Conservation (phyloP, 2,329 filamentous ascomycete genomes). For the Daldinia sp. region DNA sequence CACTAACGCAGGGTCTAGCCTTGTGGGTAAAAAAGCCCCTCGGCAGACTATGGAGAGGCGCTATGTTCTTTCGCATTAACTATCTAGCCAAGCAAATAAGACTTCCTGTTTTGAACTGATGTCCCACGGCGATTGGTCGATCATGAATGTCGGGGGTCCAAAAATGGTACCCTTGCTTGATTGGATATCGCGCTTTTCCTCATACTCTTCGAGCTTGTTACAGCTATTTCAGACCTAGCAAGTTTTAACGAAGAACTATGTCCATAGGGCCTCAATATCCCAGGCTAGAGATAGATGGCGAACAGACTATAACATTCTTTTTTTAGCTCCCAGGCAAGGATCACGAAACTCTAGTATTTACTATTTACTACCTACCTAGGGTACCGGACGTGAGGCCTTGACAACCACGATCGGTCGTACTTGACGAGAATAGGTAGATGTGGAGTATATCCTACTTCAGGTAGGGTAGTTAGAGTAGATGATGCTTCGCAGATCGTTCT, state of each 20-base stretch:
- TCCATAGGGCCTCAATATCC: constrained; percentile 18
- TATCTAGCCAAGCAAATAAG: constrained; percentile 17
- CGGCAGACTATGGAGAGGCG: constrained; percentile 23
- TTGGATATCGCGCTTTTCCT: constrained; percentile 22
- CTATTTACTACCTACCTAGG: constrained; percentile 34
- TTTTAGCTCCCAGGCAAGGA: constrained; percentile 41
- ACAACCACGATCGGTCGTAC: constrained; percentile 33
- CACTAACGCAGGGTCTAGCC: constrained; percentile 26
- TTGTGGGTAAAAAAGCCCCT: constrained; percentile 25
- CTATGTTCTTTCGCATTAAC: constrained; percentile 16
- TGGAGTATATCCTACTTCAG: constrained; percentile 24
- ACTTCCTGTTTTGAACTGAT: constrained; percentile 30
- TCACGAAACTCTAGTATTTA: constrained; percentile 43
- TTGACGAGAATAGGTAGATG: constrained; percentile 30
- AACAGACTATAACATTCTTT: constrained; percentile 36
- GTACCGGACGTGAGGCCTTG: constrained; percentile 33
- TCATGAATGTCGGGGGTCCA: constrained; percentile 24
- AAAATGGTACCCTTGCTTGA: constrained; percentile 21
- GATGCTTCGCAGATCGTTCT: constrained; percentile 33
- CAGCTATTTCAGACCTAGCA: constrained; percentile 29
- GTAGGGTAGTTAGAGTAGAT: constrained; percentile 17
- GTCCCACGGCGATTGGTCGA: constrained; percentile 25
- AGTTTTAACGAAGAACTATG: constrained; percentile 22
- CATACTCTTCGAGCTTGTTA: constrained; percentile 23
- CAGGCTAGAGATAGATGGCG: constrained; percentile 21